phyloP scores from a whole-genome alignment of 495 filamentous ascomycete genomes.

The Penicillium alfredii region DNA sequence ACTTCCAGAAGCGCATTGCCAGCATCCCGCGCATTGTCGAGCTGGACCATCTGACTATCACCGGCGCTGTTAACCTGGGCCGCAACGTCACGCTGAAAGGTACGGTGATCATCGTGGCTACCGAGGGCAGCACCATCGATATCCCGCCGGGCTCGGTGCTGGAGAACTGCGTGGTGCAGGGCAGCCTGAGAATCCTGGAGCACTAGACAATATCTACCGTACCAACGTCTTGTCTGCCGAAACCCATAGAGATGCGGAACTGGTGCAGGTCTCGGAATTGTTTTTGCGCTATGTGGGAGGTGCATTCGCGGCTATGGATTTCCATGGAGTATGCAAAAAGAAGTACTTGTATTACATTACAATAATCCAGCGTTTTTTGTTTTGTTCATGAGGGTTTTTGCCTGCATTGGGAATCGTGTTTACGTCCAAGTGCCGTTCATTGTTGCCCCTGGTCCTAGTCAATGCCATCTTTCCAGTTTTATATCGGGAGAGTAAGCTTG shows the following conservation, averaged over 20 bases:
- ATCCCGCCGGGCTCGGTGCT: conserved; percentile 92
- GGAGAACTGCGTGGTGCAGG: conserved; percentile 99
- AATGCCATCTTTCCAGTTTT: too few species aligned
- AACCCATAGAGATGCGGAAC: too few species aligned
- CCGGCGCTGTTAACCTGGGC: conserved; percentile 91
- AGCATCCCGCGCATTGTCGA: conserved; percentile 98
- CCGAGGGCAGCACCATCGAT: conserved; percentile 96
- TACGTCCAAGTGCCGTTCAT: conserved; percentile 12
- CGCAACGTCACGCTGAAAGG: conserved; percentile 94
- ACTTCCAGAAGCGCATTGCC: conserved; percentile 96
- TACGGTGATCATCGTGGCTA: conserved; percentile 99
- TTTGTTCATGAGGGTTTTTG: conserved; percentile 8
- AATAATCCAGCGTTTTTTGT: conserved; percentile 29
- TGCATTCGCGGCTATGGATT: conserved; percentile 29
- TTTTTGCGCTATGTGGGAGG: conserved; percentile 21
- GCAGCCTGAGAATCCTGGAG: conserved; percentile 89
- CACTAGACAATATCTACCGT: too few species aligned
- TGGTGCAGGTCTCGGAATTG: too few species aligned
- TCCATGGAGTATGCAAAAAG: conserved; percentile 28
- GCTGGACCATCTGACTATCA: conserved; percentile 96
- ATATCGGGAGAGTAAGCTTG: too few species aligned
- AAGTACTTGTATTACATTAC: conserved; percentile 28
- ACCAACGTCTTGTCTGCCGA: too few species aligned
- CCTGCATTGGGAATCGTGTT: conserved; percentile 10
- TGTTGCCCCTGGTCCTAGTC: conserved; percentile 9